These are phyloP conservation scores for Fusarium ramigenum DNA, from an alignment of 2,329 filamentous ascomycete species.

Conservation along the genomic window DNA sequence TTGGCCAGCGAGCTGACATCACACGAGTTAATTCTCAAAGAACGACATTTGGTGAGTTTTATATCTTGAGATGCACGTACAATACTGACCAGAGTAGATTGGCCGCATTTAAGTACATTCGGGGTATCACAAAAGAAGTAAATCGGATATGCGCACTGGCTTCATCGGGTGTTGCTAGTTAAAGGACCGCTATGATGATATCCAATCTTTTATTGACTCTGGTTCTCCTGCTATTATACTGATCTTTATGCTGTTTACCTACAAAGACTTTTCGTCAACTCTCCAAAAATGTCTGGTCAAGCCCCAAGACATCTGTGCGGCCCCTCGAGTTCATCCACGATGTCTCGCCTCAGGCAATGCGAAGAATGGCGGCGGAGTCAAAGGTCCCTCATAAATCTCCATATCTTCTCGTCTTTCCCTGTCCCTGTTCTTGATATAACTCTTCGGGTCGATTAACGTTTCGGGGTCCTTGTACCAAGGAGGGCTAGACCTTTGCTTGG, in stretches of 20 bases:
- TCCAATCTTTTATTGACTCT: background rate
- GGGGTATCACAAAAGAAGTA: constrained; percentile 26
- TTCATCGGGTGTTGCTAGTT: no score
- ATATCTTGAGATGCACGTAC: fast-evolving
- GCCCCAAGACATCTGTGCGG: background rate
- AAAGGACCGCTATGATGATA: background rate
- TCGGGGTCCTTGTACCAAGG: background rate
- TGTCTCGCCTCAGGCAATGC: background rate
- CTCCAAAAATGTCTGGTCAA: background rate
- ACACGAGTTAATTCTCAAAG: constrained; percentile 23
- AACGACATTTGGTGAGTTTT: constrained; percentile 33
- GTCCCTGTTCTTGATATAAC: no score
- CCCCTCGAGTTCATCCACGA: background rate
- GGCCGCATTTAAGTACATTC: constrained; percentile 29
- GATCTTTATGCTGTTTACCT: background rate
- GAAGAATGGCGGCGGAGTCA: background rate
- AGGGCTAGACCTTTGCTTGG: background rate
- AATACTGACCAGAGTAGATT: constrained; percentile 13
- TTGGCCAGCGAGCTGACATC: constrained; percentile 28
- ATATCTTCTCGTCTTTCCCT: no score
- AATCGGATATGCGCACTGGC: background rate
- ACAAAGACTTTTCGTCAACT: no score
- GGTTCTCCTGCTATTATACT: background rate
- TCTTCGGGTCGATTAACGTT: fast-evolving
- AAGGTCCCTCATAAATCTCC: fast-evolving